Evolutionary conservation across 345 rosid species (phyloP).

Genomic region (Cochlearia excelsa): DNA sequence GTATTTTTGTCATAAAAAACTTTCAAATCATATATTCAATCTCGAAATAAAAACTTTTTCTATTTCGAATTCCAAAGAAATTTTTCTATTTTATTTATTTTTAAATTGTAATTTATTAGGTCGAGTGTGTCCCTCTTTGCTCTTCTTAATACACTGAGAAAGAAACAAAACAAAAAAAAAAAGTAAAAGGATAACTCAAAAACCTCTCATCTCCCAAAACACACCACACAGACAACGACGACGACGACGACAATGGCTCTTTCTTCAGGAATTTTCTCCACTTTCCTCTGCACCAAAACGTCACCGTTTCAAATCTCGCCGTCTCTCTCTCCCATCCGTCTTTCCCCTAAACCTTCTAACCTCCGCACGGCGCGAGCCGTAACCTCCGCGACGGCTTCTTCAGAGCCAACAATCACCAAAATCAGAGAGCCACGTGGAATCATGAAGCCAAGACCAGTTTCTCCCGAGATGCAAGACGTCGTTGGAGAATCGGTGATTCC

Average conservation of each 20-base stretch:
- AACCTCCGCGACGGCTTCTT: conserved; percentile 54
- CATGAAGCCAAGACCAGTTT: conserved; percentile 76
- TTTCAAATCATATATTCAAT: no score
- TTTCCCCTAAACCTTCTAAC: conserved; percentile 22
- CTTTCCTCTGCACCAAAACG: conserved; percentile 42
- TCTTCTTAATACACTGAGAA: no score
- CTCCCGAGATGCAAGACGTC: conserved; percentile 82
- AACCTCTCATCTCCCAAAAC: conserved; percentile 31
- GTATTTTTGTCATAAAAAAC: no score
- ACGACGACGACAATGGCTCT: conserved; percentile 43
- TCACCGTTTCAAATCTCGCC: conserved; percentile 30
- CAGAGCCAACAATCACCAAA: conserved; percentile 48
- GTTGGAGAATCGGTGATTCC: conserved; percentile 84
- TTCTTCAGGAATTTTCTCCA: conserved; percentile 44
- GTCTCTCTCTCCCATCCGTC: conserved; percentile 19
- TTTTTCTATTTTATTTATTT: no score
- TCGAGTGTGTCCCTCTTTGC: no score
- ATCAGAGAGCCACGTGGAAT: conserved; percentile 66
- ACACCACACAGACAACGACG: background rate
- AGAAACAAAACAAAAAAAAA: background rate
- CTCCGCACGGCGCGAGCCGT: conserved; percentile 42
- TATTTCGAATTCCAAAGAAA: no score
- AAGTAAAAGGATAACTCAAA: conserved; percentile 40
- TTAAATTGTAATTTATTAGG: no score
- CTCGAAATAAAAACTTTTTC: no score